Conservation (phyloP, 306 rosid species). For the Ormosia semicastrata region DNA sequence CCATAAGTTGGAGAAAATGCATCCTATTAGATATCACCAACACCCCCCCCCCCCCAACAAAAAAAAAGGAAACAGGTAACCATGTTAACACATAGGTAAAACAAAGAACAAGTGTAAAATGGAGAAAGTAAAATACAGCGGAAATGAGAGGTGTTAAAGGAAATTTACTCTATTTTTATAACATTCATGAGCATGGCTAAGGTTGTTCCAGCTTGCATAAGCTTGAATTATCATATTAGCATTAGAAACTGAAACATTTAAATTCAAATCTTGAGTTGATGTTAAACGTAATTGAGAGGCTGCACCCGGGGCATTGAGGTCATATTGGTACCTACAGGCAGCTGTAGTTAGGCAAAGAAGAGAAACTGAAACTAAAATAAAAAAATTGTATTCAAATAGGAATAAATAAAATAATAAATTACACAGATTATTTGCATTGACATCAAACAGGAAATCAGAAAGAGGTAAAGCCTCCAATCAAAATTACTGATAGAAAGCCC, state of each 20-base stretch:
- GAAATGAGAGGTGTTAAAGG: constrained; percentile 21
- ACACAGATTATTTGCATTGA: background rate
- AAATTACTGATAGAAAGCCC: background rate
- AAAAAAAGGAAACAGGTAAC: background rate
- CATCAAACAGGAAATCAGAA: background rate
- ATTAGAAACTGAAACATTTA: constrained; percentile 90
- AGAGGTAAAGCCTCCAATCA: no score
- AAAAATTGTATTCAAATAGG: background rate
- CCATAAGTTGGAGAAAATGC: constrained; percentile 61
- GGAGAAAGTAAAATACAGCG: constrained; percentile 7
- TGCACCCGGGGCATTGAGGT: constrained; percentile 73
- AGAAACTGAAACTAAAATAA: constrained; percentile 8
- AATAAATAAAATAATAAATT: constrained; percentile 9
- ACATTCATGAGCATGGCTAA: constrained; percentile 54
- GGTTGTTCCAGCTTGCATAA: constrained; percentile 97
- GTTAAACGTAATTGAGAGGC: constrained; percentile 93
- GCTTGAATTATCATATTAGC: constrained; percentile 96
- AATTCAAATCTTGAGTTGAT: constrained; percentile 81
- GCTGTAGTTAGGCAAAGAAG: constrained; percentile 20
- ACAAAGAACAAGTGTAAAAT: background rate
- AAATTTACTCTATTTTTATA: constrained; percentile 52
- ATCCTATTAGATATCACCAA: constrained; percentile 43
- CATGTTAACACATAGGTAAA: constrained; percentile 9
- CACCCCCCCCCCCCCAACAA: background rate
- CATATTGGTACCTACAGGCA: constrained; percentile 73